Percentiles rank a stretch among this genome's conserved stretches.
Evolutionary conservation across 2,329 filamentous ascomycete genomes (phyloP).

Genomic region (Clarireedia monteithiana): DNA sequence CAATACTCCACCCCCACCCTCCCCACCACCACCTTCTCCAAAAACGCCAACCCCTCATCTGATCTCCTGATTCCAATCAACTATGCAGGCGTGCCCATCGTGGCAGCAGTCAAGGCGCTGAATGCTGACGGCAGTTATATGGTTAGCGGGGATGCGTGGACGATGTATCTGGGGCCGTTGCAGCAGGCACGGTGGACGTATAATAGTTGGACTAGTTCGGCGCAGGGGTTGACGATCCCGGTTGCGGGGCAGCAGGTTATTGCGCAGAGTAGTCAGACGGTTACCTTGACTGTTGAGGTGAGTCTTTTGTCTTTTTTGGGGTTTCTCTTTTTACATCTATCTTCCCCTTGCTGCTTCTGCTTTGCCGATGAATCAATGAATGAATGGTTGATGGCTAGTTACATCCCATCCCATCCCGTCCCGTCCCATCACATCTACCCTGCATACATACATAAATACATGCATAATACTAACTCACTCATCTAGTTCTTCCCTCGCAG

Average conservation of each 20-base stretch:
- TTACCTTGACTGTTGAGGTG: slow-evolving; percentile 38
- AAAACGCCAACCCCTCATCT: slow-evolving; percentile 1
- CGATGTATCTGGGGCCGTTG: slow-evolving; percentile 42
- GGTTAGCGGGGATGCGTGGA: slow-evolving; percentile 44
- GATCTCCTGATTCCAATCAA: slow-evolving; percentile 41
- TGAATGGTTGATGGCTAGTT: not conserved
- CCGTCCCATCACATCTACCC: not conserved
- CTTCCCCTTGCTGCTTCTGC: no score
- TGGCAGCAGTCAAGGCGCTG: slow-evolving; percentile 44
- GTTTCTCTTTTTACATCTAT: not conserved
- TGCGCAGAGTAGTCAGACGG: not conserved
- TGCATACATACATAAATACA: not conserved
- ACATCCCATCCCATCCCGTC: not conserved
- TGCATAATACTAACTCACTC: not conserved
- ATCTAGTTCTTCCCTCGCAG: slow-evolving; percentile 45
- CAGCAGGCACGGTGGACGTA: slow-evolving; percentile 45
- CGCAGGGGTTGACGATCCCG: slow-evolving; percentile 38
- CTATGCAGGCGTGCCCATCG: slow-evolving; percentile 42
- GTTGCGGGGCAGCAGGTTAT: slow-evolving; percentile 35
- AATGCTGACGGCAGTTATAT: slow-evolving; percentile 41
- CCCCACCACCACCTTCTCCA: slow-evolving; percentile 9
- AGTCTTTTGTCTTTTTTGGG: not conserved
- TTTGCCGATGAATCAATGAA: not conserved
- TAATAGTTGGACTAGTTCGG: slow-evolving; percentile 42
- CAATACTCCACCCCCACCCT: slow-evolving; percentile 42